A percentile compares a stretch with the other conserved stretches of the same genome.
phyloP scores from a whole-genome alignment of 2,329 filamentous ascomycete species.

The Stemphylium vesicarium region DNA sequence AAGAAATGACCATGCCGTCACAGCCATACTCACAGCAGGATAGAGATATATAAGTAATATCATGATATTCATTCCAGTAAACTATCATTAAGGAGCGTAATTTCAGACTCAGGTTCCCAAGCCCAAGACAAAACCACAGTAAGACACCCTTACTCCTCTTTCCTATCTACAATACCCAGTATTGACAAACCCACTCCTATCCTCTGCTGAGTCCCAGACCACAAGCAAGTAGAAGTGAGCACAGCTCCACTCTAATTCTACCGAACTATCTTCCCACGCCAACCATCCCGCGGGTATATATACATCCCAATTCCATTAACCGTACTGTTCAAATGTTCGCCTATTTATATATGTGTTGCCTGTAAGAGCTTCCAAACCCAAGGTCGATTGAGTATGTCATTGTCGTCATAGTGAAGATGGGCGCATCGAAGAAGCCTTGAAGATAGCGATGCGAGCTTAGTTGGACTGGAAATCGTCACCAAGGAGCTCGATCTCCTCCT shows the following conservation, averaged over 20 bases:
- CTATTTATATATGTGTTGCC: too few species aligned
- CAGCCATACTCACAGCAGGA: background rate
- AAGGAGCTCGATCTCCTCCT: conserved; percentile 43
- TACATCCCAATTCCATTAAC: background rate
- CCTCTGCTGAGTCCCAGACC: conserved; percentile 16
- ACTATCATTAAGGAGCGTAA: conserved; percentile 25
- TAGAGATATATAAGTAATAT: background rate
- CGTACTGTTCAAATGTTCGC: background rate
- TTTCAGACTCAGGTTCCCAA: conserved; percentile 28
- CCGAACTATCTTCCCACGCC: background rate
- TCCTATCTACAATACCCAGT: conserved; percentile 1
- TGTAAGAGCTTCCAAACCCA: background rate
- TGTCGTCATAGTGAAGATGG: background rate
- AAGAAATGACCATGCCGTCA: too few species aligned
- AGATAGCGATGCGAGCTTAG: conserved; percentile 6
- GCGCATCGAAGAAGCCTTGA: background rate
- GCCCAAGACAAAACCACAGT: conserved; percentile 20
- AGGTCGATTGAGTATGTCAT: conserved; percentile 9
- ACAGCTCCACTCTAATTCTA: background rate
- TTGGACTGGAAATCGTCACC: conserved; percentile 16
- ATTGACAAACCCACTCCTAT: background rate
- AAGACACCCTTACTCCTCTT: conserved; percentile 5
- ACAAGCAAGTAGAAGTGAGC: background rate
- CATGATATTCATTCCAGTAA: background rate
- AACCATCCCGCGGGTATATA: too few species aligned